phyloP scores from a whole-genome alignment of 75 land plant genomes.

The Pseudotsuga menziesii region DNA sequence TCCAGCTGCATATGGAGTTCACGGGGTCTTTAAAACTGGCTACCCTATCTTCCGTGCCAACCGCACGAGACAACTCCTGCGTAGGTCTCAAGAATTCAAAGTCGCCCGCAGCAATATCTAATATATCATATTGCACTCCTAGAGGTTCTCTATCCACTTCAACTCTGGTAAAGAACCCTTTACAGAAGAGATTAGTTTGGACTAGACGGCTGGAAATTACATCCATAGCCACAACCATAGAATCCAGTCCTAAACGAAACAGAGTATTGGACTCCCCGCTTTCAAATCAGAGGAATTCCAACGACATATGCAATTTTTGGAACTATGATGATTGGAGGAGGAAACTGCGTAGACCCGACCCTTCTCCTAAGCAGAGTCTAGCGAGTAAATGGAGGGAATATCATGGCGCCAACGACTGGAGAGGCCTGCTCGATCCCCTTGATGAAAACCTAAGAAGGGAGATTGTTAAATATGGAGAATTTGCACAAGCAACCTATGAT shows the following conservation, averaged over 20 bases:
- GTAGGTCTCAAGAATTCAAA: not conserved
- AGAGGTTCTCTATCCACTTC: not conserved
- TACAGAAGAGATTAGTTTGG: not conserved
- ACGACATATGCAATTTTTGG: too few relatives aligned
- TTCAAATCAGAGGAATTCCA: too few relatives aligned
- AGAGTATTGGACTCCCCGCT: not conserved
- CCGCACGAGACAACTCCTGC: not conserved
- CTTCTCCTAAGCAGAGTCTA: conserved; percentile 36
- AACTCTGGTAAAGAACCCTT: not conserved
- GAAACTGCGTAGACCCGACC: too few relatives aligned
- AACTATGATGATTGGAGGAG: too few relatives aligned
- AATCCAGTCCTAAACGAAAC: not conserved
- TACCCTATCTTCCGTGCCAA: not conserved
- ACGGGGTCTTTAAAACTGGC: not conserved
- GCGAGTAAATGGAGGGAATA: conserved; percentile 37
- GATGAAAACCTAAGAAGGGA: conserved; percentile 58
- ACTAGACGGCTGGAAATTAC: not conserved
- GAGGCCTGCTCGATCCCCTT: conserved; percentile 59
- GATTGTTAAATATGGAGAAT: conserved; percentile 58
- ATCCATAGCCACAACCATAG: not conserved
- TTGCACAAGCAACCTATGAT: conserved; percentile 18
- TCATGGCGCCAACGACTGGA: conserved; percentile 54
- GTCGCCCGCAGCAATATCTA: not conserved
- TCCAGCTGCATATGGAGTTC: not conserved
- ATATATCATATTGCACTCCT: not conserved